Evolutionary conservation across 202 grass and related monocot genomes (phyloP).

Genomic region (Brachypodium distachyon): DNA sequence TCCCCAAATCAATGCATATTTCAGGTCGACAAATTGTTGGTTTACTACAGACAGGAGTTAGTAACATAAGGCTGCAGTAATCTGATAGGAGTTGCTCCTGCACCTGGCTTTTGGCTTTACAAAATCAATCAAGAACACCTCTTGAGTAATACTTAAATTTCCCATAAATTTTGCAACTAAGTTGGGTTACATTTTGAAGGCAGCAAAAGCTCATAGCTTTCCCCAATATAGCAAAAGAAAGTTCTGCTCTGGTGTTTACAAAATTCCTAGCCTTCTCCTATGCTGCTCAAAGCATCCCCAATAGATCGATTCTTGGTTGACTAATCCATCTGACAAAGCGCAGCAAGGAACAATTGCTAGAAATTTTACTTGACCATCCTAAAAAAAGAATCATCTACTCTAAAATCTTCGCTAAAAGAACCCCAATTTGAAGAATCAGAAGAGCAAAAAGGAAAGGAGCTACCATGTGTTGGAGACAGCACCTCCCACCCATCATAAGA

Average conservation of each 20-base stretch:
- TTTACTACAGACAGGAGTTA: background rate
- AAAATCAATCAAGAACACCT: background rate
- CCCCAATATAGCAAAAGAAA: background rate
- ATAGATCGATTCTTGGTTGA: background rate
- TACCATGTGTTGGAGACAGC: constrained; percentile 23
- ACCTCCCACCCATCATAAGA: constrained; percentile 32
- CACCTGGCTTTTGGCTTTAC: background rate
- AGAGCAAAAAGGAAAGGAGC: constrained; percentile 1
- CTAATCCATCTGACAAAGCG: background rate
- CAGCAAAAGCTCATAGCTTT: background rate
- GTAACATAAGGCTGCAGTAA: background rate
- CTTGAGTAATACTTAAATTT: background rate
- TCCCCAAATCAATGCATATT: background rate
- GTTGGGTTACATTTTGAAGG: background rate
- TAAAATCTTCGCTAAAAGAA: background rate
- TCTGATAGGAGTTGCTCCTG: background rate
- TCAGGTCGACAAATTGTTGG: background rate
- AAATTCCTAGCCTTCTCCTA: background rate
- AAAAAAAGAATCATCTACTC: background rate
- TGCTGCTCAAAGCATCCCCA: background rate
- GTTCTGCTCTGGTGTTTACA: background rate
- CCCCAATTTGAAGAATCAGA: constrained; percentile 7
- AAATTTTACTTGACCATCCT: background rate
- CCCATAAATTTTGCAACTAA: background rate
- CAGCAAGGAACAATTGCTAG: background rate